phyloP scores from a whole-genome alignment of 805 yeast species.

The Sugiyamaella chiloensis region DNA sequence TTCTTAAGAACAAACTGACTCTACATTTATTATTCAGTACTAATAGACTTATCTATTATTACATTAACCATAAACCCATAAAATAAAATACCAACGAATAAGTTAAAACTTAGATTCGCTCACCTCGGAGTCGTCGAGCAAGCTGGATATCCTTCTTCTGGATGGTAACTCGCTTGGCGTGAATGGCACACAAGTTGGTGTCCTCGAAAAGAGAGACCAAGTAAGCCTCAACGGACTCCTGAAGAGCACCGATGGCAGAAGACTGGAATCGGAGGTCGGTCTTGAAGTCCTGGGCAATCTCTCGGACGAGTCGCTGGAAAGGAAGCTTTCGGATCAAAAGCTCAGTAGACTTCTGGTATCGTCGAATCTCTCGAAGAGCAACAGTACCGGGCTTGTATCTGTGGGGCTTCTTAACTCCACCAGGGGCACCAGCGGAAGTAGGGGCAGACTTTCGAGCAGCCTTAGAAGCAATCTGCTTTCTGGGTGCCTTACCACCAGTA shows the following conservation, averaged over 20 bases:
- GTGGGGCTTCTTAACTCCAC: constrained; percentile 91
- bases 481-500: constrained; percentile 91
- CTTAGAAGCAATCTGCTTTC: constrained; percentile 87
- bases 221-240: constrained; percentile 88
- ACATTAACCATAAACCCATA: constrained; percentile 12
- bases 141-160: constrained; percentile 89
- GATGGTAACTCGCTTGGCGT: constrained; percentile 90
- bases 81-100: constrained; percentile 11
- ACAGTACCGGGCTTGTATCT: constrained; percentile 95
- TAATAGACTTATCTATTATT: constrained; percentile 10
- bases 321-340: constrained; percentile 84
- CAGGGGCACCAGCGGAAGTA: constrained; percentile 57
- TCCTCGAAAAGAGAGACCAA: constrained; percentile 82
- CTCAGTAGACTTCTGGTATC: constrained; percentile 88
- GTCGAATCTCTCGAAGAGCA: constrained; percentile 88
- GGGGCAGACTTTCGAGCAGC: constrained; percentile 90
- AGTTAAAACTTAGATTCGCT: constrained; percentile 53
- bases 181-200: constrained; percentile 88
- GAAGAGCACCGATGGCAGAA: constrained; percentile 85
- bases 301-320: constrained; percentile 88
- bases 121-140: constrained; percentile 91
- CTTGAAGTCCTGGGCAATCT: constrained; percentile 83
- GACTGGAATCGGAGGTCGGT: constrained; percentile 86
- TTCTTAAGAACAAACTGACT: too few species aligned
- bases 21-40: neutral